Evolutionary conservation across 345 rosid species (phyloP).

Genomic region (Psidium friedrichsthalianum): DNA sequence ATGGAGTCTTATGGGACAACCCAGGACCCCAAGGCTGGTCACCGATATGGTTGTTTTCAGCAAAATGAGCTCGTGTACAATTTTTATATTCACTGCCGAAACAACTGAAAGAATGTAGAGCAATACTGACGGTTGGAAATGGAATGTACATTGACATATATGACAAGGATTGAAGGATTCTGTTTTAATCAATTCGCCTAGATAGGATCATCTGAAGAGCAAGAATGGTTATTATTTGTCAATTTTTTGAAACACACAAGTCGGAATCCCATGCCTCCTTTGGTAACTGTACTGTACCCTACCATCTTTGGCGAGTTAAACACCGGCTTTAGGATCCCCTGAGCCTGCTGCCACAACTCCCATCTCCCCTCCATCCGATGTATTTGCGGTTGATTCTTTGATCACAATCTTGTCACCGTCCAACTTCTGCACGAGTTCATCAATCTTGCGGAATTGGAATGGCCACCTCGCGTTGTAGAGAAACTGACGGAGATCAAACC

Average conservation of each 20-base stretch:
- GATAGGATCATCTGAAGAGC: background rate
- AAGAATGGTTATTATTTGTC: background rate
- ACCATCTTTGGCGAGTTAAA: background rate
- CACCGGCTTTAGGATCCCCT: slow-evolving; percentile 53
- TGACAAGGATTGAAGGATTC: background rate
- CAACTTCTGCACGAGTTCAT: slow-evolving; percentile 55
- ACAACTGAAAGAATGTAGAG: background rate
- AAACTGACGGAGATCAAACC: slow-evolving; percentile 87
- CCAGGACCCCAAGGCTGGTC: too few relatives aligned
- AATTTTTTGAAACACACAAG: background rate
- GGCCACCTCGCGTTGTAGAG: slow-evolving; percentile 84
- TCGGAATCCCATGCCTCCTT: too few relatives aligned
- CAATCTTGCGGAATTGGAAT: slow-evolving; percentile 75
- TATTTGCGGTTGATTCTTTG: slow-evolving; percentile 3
- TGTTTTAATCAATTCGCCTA: background rate
- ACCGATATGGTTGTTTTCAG: too few relatives aligned
- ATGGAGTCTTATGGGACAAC: too few relatives aligned
- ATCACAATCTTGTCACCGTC: slow-evolving; percentile 50
- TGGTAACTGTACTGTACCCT: too few relatives aligned
- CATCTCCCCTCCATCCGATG: slow-evolving; percentile 17
- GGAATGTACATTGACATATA: background rate
- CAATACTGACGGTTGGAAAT: background rate
- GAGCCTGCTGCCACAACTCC: slow-evolving; percentile 63
- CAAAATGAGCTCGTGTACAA: background rate
- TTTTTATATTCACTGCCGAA: background rate